Percentiles rank a stretch among this genome's conserved stretches.
Evolutionary conservation across 176 grass and related monocot species (phyloP).

Genomic region (Carex myosuroides): DNA sequence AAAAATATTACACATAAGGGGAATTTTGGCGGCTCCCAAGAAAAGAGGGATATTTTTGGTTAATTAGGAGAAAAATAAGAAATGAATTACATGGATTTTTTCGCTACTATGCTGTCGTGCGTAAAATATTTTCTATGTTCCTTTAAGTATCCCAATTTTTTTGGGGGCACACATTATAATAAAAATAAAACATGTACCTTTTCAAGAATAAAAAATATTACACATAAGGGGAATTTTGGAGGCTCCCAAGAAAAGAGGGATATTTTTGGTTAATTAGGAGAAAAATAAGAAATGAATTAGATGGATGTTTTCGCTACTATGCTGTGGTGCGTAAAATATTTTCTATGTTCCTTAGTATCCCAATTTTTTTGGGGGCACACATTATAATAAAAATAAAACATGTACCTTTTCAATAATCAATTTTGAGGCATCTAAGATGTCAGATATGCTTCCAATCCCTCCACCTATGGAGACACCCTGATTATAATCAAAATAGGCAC

Average conservation of each 20-base stretch:
- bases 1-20: background rate
- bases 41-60: background rate
- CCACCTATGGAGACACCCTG: constrained; percentile 90
- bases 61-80: background rate
- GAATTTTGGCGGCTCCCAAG: background rate
- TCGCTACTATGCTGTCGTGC: background rate
- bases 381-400: background rate
- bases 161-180: background rate
- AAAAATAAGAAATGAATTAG: background rate
- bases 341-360: background rate
- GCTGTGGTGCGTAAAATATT: background rate
- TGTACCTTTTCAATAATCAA: constrained; percentile 76
- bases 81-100: background rate
- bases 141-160: background rate
- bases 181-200: constrained; percentile 36
- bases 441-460: constrained; percentile 82
- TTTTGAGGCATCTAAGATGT: constrained; percentile 76
- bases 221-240: background rate
- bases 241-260: background rate
- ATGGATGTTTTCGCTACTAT: background rate
- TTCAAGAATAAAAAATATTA: constrained; percentile 31
- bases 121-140: background rate
- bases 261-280: background rate
- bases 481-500: constrained; percentile 29
- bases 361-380: background rate